Evolutionary conservation across 139 green algal genomes (phyloP).

Genomic region (Bryopsis sp.): DNA sequence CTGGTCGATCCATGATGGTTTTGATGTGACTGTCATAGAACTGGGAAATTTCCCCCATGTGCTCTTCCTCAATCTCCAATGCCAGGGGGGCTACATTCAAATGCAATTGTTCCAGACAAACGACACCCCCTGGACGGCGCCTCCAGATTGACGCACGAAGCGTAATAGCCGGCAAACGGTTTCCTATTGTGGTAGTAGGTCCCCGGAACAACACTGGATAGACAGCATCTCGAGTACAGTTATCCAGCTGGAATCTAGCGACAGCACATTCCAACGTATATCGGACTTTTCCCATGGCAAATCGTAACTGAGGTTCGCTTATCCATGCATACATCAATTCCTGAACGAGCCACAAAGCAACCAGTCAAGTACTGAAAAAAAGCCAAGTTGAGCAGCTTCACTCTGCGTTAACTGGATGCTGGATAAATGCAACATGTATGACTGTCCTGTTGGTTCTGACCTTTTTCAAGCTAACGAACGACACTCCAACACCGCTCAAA

Average conservation of each 20-base stretch:
- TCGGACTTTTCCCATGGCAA: background rate
- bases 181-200: background rate
- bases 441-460: too few relatives aligned
- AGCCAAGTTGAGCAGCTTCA: too few relatives aligned
- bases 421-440: too few relatives aligned
- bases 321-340: conserved; percentile 7
- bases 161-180: background rate
- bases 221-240: background rate
- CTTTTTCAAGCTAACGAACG: too few relatives aligned
- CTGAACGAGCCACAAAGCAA: background rate
- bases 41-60: background rate
- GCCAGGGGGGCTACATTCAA: background rate
- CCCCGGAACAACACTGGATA: background rate
- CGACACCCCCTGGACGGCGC: background rate
- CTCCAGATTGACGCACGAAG: background rate
- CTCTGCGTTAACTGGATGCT: too few relatives aligned
- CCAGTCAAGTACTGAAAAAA: too few relatives aligned
- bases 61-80: conserved; percentile 6
- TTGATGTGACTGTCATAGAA: background rate
- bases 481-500: conserved; percentile 1
- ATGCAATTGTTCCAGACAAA: conserved; percentile 5
- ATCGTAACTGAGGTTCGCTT: background rate
- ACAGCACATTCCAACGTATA: background rate
- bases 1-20: background rate
- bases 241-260: conserved; percentile 5